Conservation (phyloP, 108 stramenopile species). For the Fragilariopsis cylindrus region DNA sequence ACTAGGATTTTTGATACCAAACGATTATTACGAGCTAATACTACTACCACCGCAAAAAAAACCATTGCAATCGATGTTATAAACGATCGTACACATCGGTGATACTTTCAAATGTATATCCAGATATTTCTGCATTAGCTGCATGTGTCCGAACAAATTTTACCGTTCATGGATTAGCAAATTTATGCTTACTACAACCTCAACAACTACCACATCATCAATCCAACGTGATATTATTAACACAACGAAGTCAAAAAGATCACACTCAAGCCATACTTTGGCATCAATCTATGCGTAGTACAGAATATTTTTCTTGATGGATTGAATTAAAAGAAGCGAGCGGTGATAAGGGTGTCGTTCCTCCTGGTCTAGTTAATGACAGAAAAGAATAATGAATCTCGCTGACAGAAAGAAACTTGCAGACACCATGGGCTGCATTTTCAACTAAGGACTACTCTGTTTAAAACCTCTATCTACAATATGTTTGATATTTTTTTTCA, state of each 20-base stretch:
- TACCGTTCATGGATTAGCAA: slow-evolving; percentile 45
- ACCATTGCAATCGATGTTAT: too few species aligned
- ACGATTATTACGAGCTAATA: neutral
- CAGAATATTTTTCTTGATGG: slow-evolving; percentile 79
- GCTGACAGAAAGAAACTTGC: too few species aligned
- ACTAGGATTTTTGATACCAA: neutral
- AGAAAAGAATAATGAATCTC: too few species aligned
- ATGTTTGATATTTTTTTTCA: too few species aligned
- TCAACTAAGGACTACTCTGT: too few species aligned
- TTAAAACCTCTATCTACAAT: too few species aligned
- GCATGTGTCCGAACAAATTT: slow-evolving; percentile 61
- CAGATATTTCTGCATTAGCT: slow-evolving; percentile 65
- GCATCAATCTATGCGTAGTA: slow-evolving; percentile 59
- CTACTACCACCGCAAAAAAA: neutral
- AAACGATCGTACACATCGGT: slow-evolving; percentile 9
- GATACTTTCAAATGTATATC: slow-evolving; percentile 55
- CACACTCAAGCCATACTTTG: slow-evolving; percentile 50
- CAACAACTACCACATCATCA: too few species aligned
- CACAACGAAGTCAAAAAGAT: slow-evolving; percentile 43
- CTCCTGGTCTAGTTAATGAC: too few species aligned
- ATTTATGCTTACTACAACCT: neutral
- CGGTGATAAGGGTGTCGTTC: too few species aligned
- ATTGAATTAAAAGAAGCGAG: slow-evolving; percentile 61
- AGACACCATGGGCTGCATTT: too few species aligned
- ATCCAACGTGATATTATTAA: neutral